phyloP scores from a whole-genome alignment of 306 rosid species.

The Rosa rugosa region DNA sequence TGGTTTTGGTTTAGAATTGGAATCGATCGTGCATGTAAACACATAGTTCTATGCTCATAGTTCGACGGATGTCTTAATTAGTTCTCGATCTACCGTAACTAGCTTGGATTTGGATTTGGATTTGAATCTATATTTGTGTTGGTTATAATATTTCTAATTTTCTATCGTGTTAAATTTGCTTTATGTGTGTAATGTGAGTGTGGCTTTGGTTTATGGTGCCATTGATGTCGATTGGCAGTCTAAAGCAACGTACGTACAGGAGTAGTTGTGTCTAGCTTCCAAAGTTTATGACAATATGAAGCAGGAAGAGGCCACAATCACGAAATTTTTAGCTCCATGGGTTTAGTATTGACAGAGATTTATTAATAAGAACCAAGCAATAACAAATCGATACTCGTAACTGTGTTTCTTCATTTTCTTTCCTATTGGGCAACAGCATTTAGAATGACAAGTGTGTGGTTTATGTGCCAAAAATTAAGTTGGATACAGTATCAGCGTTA shows the following conservation, averaged over 20 bases:
- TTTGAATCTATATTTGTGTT: too few species aligned
- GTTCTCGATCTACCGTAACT: too few species aligned
- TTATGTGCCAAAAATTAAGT: constrained; percentile 58
- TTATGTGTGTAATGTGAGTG: neutral
- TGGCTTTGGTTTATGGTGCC: neutral
- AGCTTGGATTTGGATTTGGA: too few species aligned
- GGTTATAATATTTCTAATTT: too few species aligned
- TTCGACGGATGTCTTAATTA: too few species aligned
- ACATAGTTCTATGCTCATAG: too few species aligned
- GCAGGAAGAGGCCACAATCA: constrained; percentile 51
- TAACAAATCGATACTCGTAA: neutral
- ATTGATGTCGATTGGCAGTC: constrained; percentile 40
- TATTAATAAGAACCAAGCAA: neutral
- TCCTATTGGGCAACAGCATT: constrained; percentile 75
- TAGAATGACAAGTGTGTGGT: constrained; percentile 84
- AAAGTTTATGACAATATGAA: constrained; percentile 87
- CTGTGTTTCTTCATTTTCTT: neutral
- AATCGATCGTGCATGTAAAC: too few species aligned
- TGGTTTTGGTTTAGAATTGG: too few species aligned
- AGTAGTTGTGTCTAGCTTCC: constrained; percentile 67
- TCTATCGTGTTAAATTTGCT: too few species aligned
- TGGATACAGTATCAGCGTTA: constrained; percentile 62
- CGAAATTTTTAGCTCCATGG: neutral
- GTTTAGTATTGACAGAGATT: neutral
- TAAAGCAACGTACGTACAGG: constrained; percentile 51